Percentiles rank a stretch among this genome's conserved stretches.
Conservation (phyloP, 805 yeast genomes). For the Saturnispora saitoi region DNA sequence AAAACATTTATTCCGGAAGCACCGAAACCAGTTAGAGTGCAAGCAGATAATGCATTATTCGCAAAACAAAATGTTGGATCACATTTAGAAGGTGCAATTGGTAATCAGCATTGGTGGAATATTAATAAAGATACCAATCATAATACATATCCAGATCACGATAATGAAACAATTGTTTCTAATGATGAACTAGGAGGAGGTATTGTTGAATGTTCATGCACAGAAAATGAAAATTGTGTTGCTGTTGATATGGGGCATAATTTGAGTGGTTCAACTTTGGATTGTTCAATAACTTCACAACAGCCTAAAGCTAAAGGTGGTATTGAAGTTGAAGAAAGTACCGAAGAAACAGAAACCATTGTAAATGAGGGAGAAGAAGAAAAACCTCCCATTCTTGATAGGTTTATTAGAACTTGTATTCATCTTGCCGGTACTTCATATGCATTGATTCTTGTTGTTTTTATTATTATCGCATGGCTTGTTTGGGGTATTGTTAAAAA, state of each 20-base stretch:
- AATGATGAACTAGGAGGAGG: not conserved
- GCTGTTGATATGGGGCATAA: not conserved
- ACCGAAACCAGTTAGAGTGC: not conserved
- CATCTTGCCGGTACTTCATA: not conserved
- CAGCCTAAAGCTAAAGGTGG: not conserved
- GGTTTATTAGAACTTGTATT: not conserved
- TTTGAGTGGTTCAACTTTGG: not conserved
- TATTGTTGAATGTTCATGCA: not conserved
- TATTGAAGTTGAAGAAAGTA: not conserved
- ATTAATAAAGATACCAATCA: not conserved
- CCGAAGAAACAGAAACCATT: not conserved
- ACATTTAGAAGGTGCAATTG: not conserved
- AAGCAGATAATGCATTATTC: not conserved
- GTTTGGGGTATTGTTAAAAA: slow-evolving; percentile 14
- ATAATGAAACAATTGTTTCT: not conserved
- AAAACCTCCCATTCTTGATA: not conserved
- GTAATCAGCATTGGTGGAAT: not conserved
- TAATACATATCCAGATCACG: not conserved
- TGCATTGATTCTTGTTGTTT: not conserved
- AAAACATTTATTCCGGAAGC: not conserved
- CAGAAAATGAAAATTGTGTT: not conserved
- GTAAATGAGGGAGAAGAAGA: not conserved
- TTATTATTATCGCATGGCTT: not conserved
- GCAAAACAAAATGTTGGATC: not conserved
- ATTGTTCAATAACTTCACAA: not conserved